A percentile compares a stretch with the other conserved stretches of the same genome.
These are phyloP conservation scores for Stagonosporopsis tanaceti DNA, from an alignment of 2,329 filamentous ascomycete genomes.

Conservation along the genomic window DNA sequence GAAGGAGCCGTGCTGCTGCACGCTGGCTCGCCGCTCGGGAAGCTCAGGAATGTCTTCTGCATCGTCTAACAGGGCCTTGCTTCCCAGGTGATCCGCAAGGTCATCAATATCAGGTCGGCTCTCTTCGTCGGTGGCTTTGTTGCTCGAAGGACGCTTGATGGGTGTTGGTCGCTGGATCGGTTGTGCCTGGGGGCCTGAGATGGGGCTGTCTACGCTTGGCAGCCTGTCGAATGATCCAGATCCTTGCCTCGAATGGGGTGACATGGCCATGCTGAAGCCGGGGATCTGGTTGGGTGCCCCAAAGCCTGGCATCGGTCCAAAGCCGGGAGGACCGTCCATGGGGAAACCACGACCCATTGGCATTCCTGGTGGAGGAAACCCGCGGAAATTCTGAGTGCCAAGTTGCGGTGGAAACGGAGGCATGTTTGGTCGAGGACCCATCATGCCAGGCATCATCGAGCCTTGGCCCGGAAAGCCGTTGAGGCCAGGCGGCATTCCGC, in stretches of 20 bases:
- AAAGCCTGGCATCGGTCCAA: slow-evolving; percentile 52
- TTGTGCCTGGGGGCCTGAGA: slow-evolving; percentile 63
- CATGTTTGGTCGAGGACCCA: slow-evolving; percentile 63
- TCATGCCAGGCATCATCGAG: slow-evolving; percentile 62
- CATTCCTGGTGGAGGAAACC: slow-evolving; percentile 66
- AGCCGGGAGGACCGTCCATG: slow-evolving; percentile 59
- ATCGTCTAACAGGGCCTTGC: slow-evolving; percentile 82
- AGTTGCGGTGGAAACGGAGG: slow-evolving; percentile 64
- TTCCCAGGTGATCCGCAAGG: slow-evolving; percentile 81
- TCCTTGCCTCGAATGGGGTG: slow-evolving; percentile 76
- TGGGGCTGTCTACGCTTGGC: slow-evolving; percentile 65
- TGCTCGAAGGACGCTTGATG: slow-evolving; percentile 86
- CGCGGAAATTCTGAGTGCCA: slow-evolving; percentile 60
- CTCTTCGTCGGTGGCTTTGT: slow-evolving; percentile 60
- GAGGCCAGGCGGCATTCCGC: slow-evolving; percentile 59
- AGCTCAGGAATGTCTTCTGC: slow-evolving; percentile 65
- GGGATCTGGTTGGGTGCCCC: slow-evolving; percentile 44
- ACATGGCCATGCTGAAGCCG: slow-evolving; percentile 52
- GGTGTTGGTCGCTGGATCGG: slow-evolving; percentile 84
- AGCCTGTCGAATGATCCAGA: slow-evolving; percentile 68
- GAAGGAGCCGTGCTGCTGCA: slow-evolving; percentile 45
- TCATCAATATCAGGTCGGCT: slow-evolving; percentile 69
- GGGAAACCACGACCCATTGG: slow-evolving; percentile 65
- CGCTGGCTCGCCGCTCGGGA: slow-evolving; percentile 59
- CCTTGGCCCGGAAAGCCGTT: slow-evolving; percentile 59